A percentile compares a stretch with the other conserved stretches of the same genome.
phyloP scores from a whole-genome alignment of 345 rosid species.

The Gossypium bickii region DNA sequence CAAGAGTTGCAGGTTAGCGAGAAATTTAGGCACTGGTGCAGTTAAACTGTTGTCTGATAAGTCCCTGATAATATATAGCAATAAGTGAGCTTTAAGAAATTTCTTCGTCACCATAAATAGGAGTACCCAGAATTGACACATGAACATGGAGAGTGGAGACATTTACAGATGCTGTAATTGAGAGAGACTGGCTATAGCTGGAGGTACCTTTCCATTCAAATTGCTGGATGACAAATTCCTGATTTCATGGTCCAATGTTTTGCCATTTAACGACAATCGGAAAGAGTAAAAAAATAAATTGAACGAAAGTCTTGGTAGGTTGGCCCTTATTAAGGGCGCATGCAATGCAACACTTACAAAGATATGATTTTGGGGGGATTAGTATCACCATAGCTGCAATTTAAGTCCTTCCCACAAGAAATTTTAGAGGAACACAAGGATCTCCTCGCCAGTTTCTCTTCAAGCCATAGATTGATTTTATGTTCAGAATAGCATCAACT shows the following conservation, averaged over 20 bases:
- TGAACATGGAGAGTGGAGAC: not conserved
- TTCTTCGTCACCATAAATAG: not conserved
- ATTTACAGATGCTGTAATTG: constrained; percentile 40
- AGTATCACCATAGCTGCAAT: constrained; percentile 25
- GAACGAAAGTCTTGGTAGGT: no score
- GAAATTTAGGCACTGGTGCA: constrained; percentile 40
- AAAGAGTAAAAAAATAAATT: no score
- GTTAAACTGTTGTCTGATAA: constrained; percentile 41
- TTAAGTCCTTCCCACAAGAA: constrained; percentile 45
- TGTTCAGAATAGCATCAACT: constrained; percentile 35
- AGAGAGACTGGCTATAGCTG: constrained; percentile 23
- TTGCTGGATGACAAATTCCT: constrained; percentile 43
- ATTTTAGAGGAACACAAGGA: constrained; percentile 36
- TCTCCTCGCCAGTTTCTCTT: constrained; percentile 53
- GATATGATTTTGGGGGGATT: constrained; percentile 25
- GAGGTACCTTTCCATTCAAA: constrained; percentile 29
- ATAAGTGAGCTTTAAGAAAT: not conserved
- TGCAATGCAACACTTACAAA: constrained; percentile 28
- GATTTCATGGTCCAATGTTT: not conserved
- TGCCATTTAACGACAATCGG: no score
- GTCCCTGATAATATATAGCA: constrained; percentile 26
- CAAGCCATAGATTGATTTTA: constrained; percentile 33
- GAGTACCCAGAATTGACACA: not conserved
- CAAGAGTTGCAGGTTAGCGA: constrained; percentile 30
- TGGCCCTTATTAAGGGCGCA: not conserved